Conservation (phyloP, 2,329 filamentous ascomycete species). For the Fusarium nisikadoi region DNA sequence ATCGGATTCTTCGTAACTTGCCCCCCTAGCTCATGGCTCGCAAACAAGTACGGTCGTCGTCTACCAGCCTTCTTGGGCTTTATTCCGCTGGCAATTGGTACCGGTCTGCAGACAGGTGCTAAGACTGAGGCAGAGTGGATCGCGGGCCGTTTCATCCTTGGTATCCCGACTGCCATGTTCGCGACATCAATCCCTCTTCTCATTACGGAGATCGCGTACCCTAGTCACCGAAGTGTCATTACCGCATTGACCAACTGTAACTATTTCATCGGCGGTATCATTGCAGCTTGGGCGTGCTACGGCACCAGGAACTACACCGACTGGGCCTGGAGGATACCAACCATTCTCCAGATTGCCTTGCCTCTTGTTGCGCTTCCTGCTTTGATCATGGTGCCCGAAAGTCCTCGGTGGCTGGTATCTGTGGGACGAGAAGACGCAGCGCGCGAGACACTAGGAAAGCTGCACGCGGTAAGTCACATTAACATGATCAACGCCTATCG, state of each 20-base stretch:
- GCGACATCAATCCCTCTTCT: conserved; percentile 8
- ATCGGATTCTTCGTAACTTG: conserved; percentile 8
- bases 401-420: conserved; percentile 10
- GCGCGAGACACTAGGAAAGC: neutral
- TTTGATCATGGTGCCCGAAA: conserved; percentile 3
- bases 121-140: conserved; percentile 12
- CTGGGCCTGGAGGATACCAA: conserved; percentile 15
- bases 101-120: conserved; percentile 7
- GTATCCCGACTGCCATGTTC: conserved; percentile 15
- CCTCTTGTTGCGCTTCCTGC: conserved; percentile 7
- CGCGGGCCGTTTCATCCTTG: conserved; percentile 3
- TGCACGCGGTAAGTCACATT: conserved; percentile 1
- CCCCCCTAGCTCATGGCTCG: conserved; percentile 11
- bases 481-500: rapidly evolving
- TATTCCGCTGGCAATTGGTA: neutral
- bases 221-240: conserved; percentile 10
- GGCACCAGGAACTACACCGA: conserved; percentile 9
- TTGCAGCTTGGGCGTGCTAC: conserved; percentile 15
- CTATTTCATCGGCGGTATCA: conserved; percentile 17
- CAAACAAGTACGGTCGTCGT: conserved; percentile 15
- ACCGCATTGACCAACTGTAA: conserved; percentile 16
- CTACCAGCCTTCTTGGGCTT: neutral
- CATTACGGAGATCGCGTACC: conserved; percentile 7
- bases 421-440: neutral
- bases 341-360: neutral